Evolutionary conservation across 768 basidiomycete genomes (phyloP), one percentile per base, ranked within the genome.

Genomic region (Sutorius australiensis): DNA sequence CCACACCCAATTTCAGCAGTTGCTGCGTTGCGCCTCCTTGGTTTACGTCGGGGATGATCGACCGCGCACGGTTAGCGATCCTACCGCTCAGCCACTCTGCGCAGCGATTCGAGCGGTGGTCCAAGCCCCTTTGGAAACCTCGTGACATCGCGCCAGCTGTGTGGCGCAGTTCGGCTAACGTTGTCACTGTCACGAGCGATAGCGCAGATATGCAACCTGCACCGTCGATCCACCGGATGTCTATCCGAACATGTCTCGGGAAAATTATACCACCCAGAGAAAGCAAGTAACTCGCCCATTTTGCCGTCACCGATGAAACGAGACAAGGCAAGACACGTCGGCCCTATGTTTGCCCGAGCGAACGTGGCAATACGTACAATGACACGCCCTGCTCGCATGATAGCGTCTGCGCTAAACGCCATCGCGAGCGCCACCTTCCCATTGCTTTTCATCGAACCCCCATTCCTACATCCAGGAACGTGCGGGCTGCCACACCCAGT

Each of bases 291-390:
- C 19, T 24, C 21, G 1, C 12, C 4, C 39, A 14, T 13, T 39
- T 39, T 19, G 19, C 17, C 19, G 13, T 21, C 12, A 21, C 7
- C 21, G 21, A 24, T 19, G 13, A 40, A 21, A 7, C 21, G 8
- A 21, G 13, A 45, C 57, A 27, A 45, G 19, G 24, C 33, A 10
- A 31, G 31, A 4, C 2, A 38, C 37, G 17, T 17, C 10, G 32
- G 4, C 36, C 32, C 21, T 39, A 10, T 30, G 41, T 7, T 36
- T 27, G 54, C 36, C 42, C 19, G 28, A n/a, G 21, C 30, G 17
- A 4, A 13, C n/a, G 5, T 34, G 27, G 2, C 19, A 31, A 50
- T 48, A 53, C 60, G 50, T 61, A 47, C 16, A 9, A 17, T 48
- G 46, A 27, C 46, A 51, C 17, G 33, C 10, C 13, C 6, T 36